Evolutionary conservation across 2,329 filamentous ascomycete species (phyloP).

Genomic region (Shiraia bambusicola): DNA sequence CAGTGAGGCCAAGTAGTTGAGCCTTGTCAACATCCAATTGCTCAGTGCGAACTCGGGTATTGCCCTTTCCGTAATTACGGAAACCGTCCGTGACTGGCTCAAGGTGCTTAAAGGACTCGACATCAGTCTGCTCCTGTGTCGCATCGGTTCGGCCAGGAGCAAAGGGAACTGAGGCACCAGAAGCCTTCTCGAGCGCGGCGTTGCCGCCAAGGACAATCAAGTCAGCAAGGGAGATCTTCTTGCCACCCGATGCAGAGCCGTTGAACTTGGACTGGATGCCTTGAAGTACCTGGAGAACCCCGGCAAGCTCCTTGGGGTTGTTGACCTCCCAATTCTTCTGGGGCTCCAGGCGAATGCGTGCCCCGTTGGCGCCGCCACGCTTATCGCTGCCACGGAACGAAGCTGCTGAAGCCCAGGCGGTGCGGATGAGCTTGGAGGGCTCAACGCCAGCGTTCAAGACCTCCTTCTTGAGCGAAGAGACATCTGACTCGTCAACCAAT

Average conservation of each 20-base stretch:
- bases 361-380: conserved; percentile 80
- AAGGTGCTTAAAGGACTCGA: conserved; percentile 63
- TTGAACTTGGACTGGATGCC: conserved; percentile 68
- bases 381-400: conserved; percentile 65
- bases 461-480: conserved; percentile 66
- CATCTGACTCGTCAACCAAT: conserved; percentile 63
- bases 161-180: conserved; percentile 67
- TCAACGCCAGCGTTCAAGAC: conserved; percentile 65
- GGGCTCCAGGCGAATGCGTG: conserved; percentile 71
- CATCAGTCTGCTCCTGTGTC: conserved; percentile 70
- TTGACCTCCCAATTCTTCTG: conserved; percentile 74
- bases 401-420: conserved; percentile 41
- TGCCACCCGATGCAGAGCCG: conserved; percentile 49
- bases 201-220: conserved; percentile 73
- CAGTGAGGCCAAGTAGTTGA: conserved; percentile 67
- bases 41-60: conserved; percentile 63
- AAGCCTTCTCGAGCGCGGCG: conserved; percentile 72
- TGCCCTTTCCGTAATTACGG: conserved; percentile 73
- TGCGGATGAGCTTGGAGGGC: conserved; percentile 61
- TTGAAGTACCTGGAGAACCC: conserved; percentile 65
- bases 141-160: conserved; percentile 72
- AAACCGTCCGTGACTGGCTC: conserved; percentile 73
- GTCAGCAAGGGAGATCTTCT: conserved; percentile 77
- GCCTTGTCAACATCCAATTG: conserved; percentile 72
- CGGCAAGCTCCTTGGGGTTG: conserved; percentile 66